Evolutionary conservation across 2,329 filamentous ascomycete species (phyloP), one percentile per base, ranked within the genome.

Genomic region (Diplodia scrobiculata): DNA sequence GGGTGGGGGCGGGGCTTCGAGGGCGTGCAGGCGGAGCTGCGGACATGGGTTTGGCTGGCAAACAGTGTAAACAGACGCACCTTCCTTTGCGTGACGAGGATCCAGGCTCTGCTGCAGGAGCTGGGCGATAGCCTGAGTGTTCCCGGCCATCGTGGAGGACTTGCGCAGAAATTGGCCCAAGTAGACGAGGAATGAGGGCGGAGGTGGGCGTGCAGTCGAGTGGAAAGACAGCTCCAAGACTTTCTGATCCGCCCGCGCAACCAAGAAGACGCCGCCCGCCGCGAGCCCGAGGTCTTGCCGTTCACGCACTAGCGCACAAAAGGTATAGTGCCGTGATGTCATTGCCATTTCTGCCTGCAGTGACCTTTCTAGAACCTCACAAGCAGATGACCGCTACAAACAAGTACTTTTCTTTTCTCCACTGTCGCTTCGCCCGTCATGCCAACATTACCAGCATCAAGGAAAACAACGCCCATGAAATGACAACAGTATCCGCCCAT

Each of bases 31-130:
- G 50, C 32, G 41, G 41, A 63, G 60, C 63, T 67, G 47, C 11
- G 63, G 36, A 32, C 25, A 27, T 47, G 19, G 38, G 53, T 17
- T 27, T 38, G n/a, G 45, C 32, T 34, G 27, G 52, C 65, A 45
- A 63, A 59, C 63, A 67, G 74, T 70, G 69, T 71, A 70, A 72
- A 72, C 67, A 69, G 67, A 76, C 81, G 70, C 82, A 94, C 94
- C 94, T 89, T 96, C 90, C 79, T 92, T 93, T 79, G 94, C 92
- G 79, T 94, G 88, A 69, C 86, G 83, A 19, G 92, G 92, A 79
- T 97, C 91, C 73, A 98, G 86, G 73, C 92, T 98, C 73, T 92
- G 91, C 79, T 96, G 87, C 70, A 99, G 88, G 78, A 98, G 85
- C 84, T 92, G 87, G 69, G 92, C 90, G 78, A 97, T 81, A 70